phyloP scores from a whole-genome alignment of 345 rosid genomes.

The Salix suchowensis region DNA sequence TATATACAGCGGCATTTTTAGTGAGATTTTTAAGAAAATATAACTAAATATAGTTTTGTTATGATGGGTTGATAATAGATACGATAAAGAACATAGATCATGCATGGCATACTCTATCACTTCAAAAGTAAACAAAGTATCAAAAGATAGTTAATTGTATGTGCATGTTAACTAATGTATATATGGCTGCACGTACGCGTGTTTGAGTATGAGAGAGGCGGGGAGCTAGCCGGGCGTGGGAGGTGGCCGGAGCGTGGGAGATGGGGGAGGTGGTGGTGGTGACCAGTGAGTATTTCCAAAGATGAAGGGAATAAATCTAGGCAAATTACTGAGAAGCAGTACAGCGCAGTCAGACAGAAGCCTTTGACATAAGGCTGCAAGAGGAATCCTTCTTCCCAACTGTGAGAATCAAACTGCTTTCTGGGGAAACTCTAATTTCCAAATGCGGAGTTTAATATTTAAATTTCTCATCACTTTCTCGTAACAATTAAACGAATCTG shows the following conservation, averaged over 20 bases:
- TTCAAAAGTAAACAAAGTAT: background rate
- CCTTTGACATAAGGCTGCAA: constrained; percentile 33
- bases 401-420: constrained; percentile 35
- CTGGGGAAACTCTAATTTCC: constrained; percentile 22
- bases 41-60: background rate
- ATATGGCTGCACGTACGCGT: background rate
- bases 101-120: too few relatives aligned
- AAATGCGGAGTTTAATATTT: constrained; percentile 26
- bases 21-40: background rate
- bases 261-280: background rate
- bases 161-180: background rate
- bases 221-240: too few relatives aligned
- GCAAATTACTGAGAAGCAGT: constrained; percentile 8
- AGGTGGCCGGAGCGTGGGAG: background rate
- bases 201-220: background rate
- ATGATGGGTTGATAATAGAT: background rate
- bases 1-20: background rate
- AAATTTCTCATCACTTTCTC: constrained; percentile 13
- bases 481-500: constrained; percentile 25
- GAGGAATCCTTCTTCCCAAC: constrained; percentile 24
- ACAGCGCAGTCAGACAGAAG: constrained; percentile 9
- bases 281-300: background rate
- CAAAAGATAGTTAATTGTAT: background rate
- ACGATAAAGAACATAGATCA: background rate
- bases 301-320: constrained; percentile 4